Conservation (phyloP, 768 basidiomycete species). For the Lenzites betulinus region DNA sequence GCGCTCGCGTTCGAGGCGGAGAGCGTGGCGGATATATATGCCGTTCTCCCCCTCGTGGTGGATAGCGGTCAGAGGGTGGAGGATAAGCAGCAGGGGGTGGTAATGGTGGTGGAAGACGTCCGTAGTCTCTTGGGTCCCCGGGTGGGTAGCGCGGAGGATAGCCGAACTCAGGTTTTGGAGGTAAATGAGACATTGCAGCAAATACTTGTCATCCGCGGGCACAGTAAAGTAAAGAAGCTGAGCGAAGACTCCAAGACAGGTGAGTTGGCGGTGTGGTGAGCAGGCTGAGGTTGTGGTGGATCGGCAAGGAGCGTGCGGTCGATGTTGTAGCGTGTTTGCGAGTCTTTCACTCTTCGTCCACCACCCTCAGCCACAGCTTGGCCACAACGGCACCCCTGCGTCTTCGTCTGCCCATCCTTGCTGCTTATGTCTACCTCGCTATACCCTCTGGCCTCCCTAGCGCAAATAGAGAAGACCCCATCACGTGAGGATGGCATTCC, state of each 20-base stretch:
- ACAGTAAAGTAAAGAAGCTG: not conserved
- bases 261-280: not conserved
- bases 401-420: not conserved
- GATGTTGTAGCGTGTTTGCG: slow-evolving; percentile 27
- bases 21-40: slow-evolving; percentile 25
- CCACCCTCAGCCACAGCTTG: not conserved
- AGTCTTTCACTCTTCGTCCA: not conserved
- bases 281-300: not conserved
- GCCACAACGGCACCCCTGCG: not conserved
- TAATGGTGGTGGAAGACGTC: slow-evolving; percentile 20
- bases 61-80: slow-evolving; percentile 13
- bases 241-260: not conserved
- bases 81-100: slow-evolving; percentile 5
- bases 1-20: slow-evolving; percentile 24
- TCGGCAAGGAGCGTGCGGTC: not conserved
- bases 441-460: slow-evolving; percentile 81
- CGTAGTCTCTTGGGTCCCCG: slow-evolving; percentile 27
- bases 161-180: slow-evolving; percentile 37
- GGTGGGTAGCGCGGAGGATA: slow-evolving; percentile 27
- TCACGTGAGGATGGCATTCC: slow-evolving; percentile 85
- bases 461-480: slow-evolving; percentile 78
- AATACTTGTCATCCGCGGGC: not conserved
- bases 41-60: slow-evolving; percentile 20
- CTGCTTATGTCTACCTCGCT: slow-evolving; percentile 37
- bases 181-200: slow-evolving; percentile 31